Evolutionary conservation across 2,329 filamentous ascomycete genomes (phyloP), one percentile per base, ranked within the genome.

Genomic region (Fusarium abutilonis): DNA sequence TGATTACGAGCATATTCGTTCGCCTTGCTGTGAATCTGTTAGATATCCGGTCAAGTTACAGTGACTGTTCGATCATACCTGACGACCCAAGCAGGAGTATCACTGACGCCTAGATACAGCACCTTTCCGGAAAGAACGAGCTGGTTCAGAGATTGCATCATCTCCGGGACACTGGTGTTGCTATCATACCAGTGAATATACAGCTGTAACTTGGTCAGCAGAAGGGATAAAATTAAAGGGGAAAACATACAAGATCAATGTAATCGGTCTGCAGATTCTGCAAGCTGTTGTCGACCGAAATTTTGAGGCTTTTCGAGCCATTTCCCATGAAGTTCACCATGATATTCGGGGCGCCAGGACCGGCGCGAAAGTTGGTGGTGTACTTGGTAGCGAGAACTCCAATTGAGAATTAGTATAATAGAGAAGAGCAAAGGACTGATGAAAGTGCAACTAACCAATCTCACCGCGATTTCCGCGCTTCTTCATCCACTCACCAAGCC

Each of bases 401-500:
- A 46, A n/a, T 3, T 10, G 42, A 21, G 13, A 17, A 29, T 60
- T 38, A 63, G 56, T 38, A 32, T 31, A 11, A 2, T 15, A 13
- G 6, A 13, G 13, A 31, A 34, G 13, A 26, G 17, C 11, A 3
- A 28, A 11, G 31, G 21, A 23, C 6, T 3, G 11, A 3, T 19
- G 29, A 29, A 9, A 9, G 46, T n/a, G 10, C 15, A 11, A 71
- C 78, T 57, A 67, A 83, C 82, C 79, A 74, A 92, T 84, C 70
- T 89, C 79, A 64, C 90, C 88, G 21, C 89, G 83, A 56, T 84
- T 84, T n/a, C 82, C 79, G 9, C 86, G 82, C 59, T 82, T 81
- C 67, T 81, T 79, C 85, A 90, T 88, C 88, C 89, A 92, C 65
- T 89, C 86, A 32, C 89, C 89, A 53, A 92, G 78, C 84, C 88